phyloP scores from a whole-genome alignment of 2,329 filamentous ascomycete species.

The Amauroascus niger region DNA sequence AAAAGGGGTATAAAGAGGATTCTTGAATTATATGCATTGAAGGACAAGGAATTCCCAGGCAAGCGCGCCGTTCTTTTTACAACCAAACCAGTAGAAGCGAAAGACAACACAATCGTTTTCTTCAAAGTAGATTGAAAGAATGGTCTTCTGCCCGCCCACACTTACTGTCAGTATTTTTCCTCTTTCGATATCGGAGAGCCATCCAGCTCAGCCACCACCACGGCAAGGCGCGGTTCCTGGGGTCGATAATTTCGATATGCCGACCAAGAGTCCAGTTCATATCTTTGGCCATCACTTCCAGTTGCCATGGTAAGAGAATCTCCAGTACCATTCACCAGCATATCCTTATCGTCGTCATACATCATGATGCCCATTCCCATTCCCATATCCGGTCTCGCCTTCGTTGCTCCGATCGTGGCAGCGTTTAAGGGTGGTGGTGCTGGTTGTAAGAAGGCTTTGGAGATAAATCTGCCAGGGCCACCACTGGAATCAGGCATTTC shows the following conservation, averaged over 20 bases:
- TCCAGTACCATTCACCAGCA: neutral
- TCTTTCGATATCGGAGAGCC: neutral
- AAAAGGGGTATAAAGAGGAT: neutral
- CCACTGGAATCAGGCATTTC: constrained; percentile 7
- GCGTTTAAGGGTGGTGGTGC: neutral
- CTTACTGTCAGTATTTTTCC: neutral
- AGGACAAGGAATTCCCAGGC: too few species aligned
- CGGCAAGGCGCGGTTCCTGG: neutral
- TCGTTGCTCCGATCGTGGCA: too few species aligned
- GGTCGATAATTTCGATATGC: neutral
- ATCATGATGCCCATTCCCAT: neutral
- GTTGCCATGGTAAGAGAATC: neutral
- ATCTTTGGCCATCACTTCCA: neutral
- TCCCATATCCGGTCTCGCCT: neutral
- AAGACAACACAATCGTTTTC: neutral
- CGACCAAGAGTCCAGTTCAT: neutral
- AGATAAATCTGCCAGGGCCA: neutral
- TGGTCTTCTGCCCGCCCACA: neutral
- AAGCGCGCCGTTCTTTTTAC: too few species aligned
- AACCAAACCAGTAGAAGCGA: too few species aligned
- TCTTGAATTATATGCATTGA: neutral
- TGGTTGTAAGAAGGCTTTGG: neutral
- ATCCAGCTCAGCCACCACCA: neutral
- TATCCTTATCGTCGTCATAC: neutral
- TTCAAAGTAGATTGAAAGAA: neutral